Evolutionary conservation across 2,329 filamentous ascomycete species (phyloP).

Genomic region (Diaporthe vaccinii): DNA sequence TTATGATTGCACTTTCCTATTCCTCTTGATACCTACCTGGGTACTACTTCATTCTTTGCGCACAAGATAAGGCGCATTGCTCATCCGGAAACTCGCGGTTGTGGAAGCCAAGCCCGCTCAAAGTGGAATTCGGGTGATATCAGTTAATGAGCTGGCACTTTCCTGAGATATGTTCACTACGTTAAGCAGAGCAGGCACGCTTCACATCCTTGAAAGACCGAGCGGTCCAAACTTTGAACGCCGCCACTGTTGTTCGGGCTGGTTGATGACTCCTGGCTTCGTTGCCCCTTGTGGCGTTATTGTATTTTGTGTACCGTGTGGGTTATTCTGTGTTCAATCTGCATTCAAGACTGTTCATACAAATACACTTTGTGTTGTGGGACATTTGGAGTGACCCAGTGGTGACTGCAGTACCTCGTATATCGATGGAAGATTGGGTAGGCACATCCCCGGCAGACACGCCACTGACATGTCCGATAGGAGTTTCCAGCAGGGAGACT

Average conservation of each 20-base stretch:
- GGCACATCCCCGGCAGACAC: not conserved
- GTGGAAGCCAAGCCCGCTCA: not conserved
- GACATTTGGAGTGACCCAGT: not conserved
- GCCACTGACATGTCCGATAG: not conserved
- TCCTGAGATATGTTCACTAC: not conserved
- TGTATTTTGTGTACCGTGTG: not conserved
- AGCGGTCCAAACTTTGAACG: not conserved
- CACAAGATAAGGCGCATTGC: not conserved
- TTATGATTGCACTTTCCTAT: not conserved
- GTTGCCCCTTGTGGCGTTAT: not conserved
- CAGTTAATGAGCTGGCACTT: not conserved
- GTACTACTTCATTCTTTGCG: not conserved
- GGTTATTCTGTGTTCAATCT: not conserved
- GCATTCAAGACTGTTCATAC: not conserved
- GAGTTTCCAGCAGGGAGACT: not conserved
- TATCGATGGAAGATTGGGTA: not conserved
- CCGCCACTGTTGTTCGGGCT: not conserved
- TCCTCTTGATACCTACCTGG: not conserved
- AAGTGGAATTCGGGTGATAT: not conserved
- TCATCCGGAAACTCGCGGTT: not conserved
- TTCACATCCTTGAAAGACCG: not conserved
- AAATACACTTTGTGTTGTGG: not conserved
- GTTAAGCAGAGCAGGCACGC: not conserved
- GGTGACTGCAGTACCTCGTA: not conserved
- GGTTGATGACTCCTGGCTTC: not conserved